Conservation (phyloP, 2,329 filamentous ascomycete genomes). For the Chaetomiaceae sp. region DNA sequence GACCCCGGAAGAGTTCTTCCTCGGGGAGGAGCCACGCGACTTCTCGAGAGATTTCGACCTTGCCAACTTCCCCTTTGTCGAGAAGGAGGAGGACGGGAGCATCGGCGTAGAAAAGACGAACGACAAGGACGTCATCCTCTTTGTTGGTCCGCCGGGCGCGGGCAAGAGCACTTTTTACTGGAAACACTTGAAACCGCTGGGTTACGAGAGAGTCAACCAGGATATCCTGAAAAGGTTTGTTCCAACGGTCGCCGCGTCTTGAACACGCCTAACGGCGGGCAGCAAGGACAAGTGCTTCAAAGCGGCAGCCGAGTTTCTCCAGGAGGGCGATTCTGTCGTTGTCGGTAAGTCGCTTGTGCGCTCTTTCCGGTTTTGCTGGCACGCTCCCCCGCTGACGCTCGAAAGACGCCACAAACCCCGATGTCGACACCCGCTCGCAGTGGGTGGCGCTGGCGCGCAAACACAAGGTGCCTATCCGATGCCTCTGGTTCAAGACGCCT, state of each 20-base stretch:
- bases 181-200: constrained; percentile 69
- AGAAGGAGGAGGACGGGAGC: constrained; percentile 24
- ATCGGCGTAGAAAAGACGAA: constrained; percentile 57
- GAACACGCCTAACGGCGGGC: constrained; percentile 20
- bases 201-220: constrained; percentile 85
- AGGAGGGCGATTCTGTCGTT: constrained; percentile 63
- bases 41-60: constrained; percentile 72
- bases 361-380: neutral
- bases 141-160: constrained; percentile 82
- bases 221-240: constrained; percentile 69
- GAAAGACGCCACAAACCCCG: constrained; percentile 92
- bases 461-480: constrained; percentile 70
- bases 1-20: constrained; percentile 91
- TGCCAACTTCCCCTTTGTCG: constrained; percentile 45
- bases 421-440: constrained; percentile 67
- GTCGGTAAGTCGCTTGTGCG: constrained; percentile 64
- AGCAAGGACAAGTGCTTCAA: constrained; percentile 65
- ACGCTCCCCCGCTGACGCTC: neutral
- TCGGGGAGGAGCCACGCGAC: constrained; percentile 59
- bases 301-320: constrained; percentile 61
- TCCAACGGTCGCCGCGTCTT: constrained; percentile 30
- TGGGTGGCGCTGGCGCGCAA: constrained; percentile 75
- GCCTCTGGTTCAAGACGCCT: constrained; percentile 76
- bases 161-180: constrained; percentile 93
- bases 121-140: constrained; percentile 70